phyloP scores from a whole-genome alignment of 805 yeast genomes.

The Isabelozyma rhagii region DNA sequence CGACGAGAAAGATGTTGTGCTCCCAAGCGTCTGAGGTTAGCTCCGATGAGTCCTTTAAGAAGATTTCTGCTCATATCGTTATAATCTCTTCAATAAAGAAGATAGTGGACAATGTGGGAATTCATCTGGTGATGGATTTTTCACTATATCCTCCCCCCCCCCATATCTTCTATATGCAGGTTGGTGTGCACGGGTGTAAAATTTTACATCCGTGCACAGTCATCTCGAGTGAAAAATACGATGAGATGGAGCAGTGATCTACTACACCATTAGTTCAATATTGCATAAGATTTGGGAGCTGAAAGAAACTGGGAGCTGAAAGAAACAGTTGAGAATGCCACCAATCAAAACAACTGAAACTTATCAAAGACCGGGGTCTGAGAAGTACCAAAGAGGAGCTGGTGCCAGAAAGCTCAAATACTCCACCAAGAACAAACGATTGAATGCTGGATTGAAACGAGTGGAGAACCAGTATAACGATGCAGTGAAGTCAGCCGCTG shows the following conservation, averaged over 20 bases:
- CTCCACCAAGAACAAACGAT: conserved; percentile 51
- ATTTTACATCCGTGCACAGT: not conserved
- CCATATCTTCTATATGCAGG: conserved; percentile 1
- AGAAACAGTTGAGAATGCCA: not conserved
- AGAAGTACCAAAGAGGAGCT: conserved; percentile 26
- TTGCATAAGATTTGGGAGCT: not conserved
- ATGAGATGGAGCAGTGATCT: conserved; percentile 24
- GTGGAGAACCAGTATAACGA: conserved; percentile 70
- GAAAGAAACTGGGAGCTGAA: too few relatives aligned
- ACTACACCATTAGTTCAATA: conserved; percentile 4
- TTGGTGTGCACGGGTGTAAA: not conserved
- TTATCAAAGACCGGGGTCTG: conserved; percentile 13
- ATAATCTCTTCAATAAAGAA: too few relatives aligned
- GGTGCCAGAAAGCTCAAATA: conserved; percentile 19
- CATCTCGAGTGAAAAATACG: conserved; percentile 19
- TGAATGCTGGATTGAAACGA: conserved; percentile 63
- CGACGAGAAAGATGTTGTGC: not conserved
- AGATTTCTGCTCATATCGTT: not conserved
- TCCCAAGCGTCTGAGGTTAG: not conserved
- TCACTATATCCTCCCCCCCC: not conserved
- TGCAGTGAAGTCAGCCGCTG: conserved; percentile 80
- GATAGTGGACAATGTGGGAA: too few relatives aligned
- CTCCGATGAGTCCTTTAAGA: not conserved
- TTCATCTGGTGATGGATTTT: not conserved
- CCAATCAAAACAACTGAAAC: not conserved